phyloP scores from a whole-genome alignment of 805 yeast genomes.

The Kockiozyma suomiensis region DNA sequence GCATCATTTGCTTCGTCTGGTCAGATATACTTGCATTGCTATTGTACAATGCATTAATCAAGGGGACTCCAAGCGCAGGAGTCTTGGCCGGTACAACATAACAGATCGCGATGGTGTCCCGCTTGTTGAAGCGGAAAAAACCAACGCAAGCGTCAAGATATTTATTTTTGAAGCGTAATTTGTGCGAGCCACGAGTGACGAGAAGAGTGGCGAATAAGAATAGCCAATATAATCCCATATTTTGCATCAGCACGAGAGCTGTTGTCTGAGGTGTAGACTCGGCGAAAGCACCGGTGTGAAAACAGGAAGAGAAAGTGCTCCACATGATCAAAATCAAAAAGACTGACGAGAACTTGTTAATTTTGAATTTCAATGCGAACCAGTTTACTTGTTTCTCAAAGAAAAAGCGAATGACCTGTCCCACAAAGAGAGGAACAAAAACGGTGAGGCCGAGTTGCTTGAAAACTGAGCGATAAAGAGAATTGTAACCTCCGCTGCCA shows the following conservation, averaged over 20 bases:
- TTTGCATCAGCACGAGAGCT: conserved; percentile 77
- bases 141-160: conserved; percentile 23
- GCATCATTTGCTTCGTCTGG: conserved; percentile 61
- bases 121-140: conserved; percentile 65
- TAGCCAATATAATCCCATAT: conserved; percentile 74
- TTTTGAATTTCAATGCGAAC: conserved; percentile 57
- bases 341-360: conserved; percentile 74
- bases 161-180: conserved; percentile 24
- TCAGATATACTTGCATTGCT: conserved; percentile 43
- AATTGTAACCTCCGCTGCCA: conserved; percentile 38
- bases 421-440: conserved; percentile 82
- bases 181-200: conserved; percentile 59
- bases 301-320: conserved; percentile 52
- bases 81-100: conserved; percentile 92
- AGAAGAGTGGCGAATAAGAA: conserved; percentile 66
- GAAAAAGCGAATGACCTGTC: conserved; percentile 75
- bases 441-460: conserved; percentile 86
- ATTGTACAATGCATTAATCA: conserved; percentile 78
- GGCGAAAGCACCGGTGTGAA: conserved; percentile 76
- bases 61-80: conserved; percentile 86
- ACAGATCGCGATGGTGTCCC: conserved; percentile 77
- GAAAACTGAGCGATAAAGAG: conserved; percentile 75
- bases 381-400: conserved; percentile 66
- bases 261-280: conserved; percentile 66
- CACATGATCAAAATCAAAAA: conserved; percentile 78